These are phyloP conservation scores for Elsinoe ampelina DNA, from an alignment of 2,329 filamentous ascomycete genomes.

Conservation along the genomic window DNA sequence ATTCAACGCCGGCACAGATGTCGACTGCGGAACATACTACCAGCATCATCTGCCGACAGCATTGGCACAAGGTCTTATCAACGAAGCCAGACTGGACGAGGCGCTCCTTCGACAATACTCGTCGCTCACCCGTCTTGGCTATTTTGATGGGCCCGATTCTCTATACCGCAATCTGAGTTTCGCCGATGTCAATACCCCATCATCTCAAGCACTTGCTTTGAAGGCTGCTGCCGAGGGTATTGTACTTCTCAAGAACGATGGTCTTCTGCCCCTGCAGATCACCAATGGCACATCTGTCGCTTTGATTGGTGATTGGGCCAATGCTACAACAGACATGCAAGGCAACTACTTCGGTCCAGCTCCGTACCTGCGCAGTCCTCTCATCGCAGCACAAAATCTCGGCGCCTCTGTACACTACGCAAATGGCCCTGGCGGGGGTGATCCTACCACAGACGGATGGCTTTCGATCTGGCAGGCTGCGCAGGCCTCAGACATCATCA, in stretches of 20 bases:
- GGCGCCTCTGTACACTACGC: slow-evolving; percentile 40
- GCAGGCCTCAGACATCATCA: slow-evolving; percentile 40
- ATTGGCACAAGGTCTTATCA: slow-evolving; percentile 34
- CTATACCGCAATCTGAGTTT: slow-evolving; percentile 46
- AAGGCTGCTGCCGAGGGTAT: slow-evolving; percentile 42
- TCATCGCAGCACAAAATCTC: slow-evolving; percentile 42
- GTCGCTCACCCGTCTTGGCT: slow-evolving; percentile 47
- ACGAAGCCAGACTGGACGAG: slow-evolving; percentile 38
- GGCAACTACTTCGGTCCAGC: slow-evolving; percentile 51
- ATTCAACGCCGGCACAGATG: slow-evolving; percentile 44
- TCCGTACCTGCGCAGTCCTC: slow-evolving; percentile 46
- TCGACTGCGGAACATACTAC: slow-evolving; percentile 45
- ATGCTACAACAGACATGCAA: slow-evolving; percentile 48
- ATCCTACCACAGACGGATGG: slow-evolving; percentile 27
- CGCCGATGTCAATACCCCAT: slow-evolving; percentile 46
- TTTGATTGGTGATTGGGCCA: slow-evolving; percentile 51
- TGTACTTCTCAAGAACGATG: slow-evolving; percentile 46
- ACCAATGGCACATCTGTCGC: slow-evolving; percentile 37
- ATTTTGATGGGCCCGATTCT: slow-evolving; percentile 44
- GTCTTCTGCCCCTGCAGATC: slow-evolving; percentile 36
- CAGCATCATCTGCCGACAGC: slow-evolving; percentile 38
- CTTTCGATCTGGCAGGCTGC: slow-evolving; percentile 29
- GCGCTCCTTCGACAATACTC: slow-evolving; percentile 46
- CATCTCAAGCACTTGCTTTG: slow-evolving; percentile 47
- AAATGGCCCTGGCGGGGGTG: slow-evolving; percentile 27